phyloP scores from a whole-genome alignment of 208 protist species.

The Wallacemonas rigidus region DNA sequence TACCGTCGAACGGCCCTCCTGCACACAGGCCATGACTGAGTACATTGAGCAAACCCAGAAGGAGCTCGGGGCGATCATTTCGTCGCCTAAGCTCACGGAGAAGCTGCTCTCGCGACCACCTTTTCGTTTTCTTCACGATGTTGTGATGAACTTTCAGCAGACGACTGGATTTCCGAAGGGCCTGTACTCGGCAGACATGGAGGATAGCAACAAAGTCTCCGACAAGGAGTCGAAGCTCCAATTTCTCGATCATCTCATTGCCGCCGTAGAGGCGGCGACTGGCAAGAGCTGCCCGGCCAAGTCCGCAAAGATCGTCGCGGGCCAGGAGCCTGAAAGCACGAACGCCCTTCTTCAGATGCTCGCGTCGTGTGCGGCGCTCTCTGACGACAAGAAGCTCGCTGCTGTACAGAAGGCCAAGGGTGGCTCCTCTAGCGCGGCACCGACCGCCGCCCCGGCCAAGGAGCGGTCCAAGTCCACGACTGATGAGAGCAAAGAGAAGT shows the following conservation, averaged over 20 bases:
- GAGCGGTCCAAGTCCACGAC: slow-evolving; percentile 15
- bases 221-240: slow-evolving; percentile 87
- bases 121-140: slow-evolving; percentile 91
- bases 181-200: slow-evolving; percentile 60
- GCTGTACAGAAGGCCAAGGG: slow-evolving; percentile 71
- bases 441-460: slow-evolving; percentile 1
- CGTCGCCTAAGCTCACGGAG: slow-evolving; percentile 83
- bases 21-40: slow-evolving; percentile 30
- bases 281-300: slow-evolving; percentile 53
- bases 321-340: slow-evolving; percentile 85
- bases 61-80: slow-evolving; percentile 78
- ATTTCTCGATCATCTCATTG: slow-evolving; percentile 79
- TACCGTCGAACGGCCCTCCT: too few species aligned
- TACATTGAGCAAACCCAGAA: slow-evolving; percentile 77
- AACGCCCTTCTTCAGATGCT: slow-evolving; percentile 88
- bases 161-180: slow-evolving; percentile 74
- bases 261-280: slow-evolving; percentile 77
- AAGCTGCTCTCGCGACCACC: slow-evolving; percentile 87
- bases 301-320: slow-evolving; percentile 85
- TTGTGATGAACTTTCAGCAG: slow-evolving; percentile 70
- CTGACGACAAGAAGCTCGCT: slow-evolving; percentile 51
- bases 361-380: slow-evolving; percentile 66
- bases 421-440: slow-evolving; percentile 5
- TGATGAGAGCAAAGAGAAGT: slow-evolving; percentile 12
- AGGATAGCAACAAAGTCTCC: slow-evolving; percentile 73